Conservation (phyloP, 495 filamentous ascomycete genomes). For the Aspergillus panamensis region DNA sequence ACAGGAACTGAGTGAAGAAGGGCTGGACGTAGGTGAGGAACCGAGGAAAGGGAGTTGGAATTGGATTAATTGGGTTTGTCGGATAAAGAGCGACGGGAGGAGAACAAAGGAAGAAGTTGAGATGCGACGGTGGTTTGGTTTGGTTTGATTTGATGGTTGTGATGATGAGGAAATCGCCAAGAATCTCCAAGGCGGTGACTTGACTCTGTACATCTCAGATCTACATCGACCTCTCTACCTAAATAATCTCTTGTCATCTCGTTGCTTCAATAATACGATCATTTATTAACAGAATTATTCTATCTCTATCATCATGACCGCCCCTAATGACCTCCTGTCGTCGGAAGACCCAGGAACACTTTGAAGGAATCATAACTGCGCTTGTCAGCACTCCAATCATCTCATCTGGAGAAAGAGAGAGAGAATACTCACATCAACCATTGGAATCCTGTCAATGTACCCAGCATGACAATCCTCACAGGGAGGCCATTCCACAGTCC, state of each 20-base stretch:
- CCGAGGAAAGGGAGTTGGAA: background rate
- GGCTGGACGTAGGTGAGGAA: background rate
- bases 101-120: background rate
- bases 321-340: conserved; percentile 56
- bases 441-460: conserved; percentile 66
- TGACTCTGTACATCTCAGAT: background rate
- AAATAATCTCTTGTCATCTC: no score
- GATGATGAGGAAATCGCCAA: conserved; percentile 7
- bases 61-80: background rate
- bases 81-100: background rate
- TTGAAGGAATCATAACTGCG: conserved; percentile 69
- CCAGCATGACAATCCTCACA: conserved; percentile 63
- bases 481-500: conserved; percentile 69
- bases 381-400: conserved; percentile 13
- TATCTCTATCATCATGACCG: background rate
- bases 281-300: background rate
- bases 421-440: conserved; percentile 58
- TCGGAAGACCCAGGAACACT: conserved; percentile 65
- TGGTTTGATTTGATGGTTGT: background rate
- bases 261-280: background rate
- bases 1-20: background rate
- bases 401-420: background rate
- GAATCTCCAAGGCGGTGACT: conserved; percentile 18
- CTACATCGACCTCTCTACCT: no score
- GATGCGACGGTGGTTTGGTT: conserved; percentile 2